Evolutionary conservation across 1,139 yeast genomes (phyloP).

Genomic region (Saccharomycopsis hybrid): DNA sequence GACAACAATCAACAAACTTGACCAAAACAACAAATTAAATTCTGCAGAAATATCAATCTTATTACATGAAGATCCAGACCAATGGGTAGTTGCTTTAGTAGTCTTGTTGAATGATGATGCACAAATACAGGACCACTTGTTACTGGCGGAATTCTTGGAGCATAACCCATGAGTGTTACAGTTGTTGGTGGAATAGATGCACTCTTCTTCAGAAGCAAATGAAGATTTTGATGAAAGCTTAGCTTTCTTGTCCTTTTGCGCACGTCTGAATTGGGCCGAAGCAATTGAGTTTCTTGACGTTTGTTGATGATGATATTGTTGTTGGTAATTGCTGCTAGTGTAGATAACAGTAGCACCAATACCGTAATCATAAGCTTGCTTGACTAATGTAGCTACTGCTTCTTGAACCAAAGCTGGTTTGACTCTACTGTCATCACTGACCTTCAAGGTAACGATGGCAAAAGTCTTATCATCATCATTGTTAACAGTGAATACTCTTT

Average conservation of each 20-base stretch:
- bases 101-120: constrained; percentile 35
- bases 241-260: neutral
- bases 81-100: constrained; percentile 36
- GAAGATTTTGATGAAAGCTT: constrained; percentile 21
- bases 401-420: neutral
- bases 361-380: constrained; percentile 13
- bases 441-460: constrained; percentile 4
- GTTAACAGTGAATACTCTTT: neutral
- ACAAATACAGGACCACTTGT: constrained; percentile 42
- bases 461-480: constrained; percentile 13
- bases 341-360: constrained; percentile 12
- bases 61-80: constrained; percentile 42
- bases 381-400: constrained; percentile 6
- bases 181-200: constrained; percentile 35
- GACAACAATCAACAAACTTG: constrained; percentile 33
- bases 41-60: constrained; percentile 39
- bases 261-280: neutral
- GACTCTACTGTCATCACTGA: neutral
- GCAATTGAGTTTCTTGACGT: neutral
- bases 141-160: constrained; percentile 25
- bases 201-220: constrained; percentile 35
- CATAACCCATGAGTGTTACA: constrained; percentile 41
- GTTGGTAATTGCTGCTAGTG: neutral
- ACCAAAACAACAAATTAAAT: constrained; percentile 44
- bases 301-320: neutral